Percentiles rank a stretch among this genome's conserved stretches.
Conservation (phyloP, 164 flowering plant species). For the Stephania yunnanensis region DNA sequence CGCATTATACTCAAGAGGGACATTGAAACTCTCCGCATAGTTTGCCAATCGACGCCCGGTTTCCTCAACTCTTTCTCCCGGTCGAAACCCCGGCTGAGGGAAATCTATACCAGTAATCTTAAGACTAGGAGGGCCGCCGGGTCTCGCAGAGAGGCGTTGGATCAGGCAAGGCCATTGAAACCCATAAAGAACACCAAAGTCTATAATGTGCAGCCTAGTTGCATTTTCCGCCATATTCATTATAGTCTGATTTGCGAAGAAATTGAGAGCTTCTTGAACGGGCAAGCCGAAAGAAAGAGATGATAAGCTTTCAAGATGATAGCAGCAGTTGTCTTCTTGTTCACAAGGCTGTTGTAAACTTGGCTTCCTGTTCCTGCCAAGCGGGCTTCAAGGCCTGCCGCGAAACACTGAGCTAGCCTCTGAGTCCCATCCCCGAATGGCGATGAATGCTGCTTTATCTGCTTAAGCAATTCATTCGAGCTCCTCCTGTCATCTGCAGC, state of each 20-base stretch:
- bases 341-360: slow-evolving; percentile 45
- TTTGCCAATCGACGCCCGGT: slow-evolving; percentile 63
- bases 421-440: slow-evolving; percentile 78
- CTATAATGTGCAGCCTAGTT: slow-evolving; percentile 59
- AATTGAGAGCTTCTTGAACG: slow-evolving; percentile 64
- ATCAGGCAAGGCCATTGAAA: slow-evolving; percentile 89
- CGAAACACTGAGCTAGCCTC: slow-evolving; percentile 71
- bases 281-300: slow-evolving; percentile 60
- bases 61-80: slow-evolving; percentile 71
- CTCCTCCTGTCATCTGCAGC: slow-evolving; percentile 67
- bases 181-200: slow-evolving; percentile 83
- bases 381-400: slow-evolving; percentile 83
- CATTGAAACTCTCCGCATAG: slow-evolving; percentile 61
- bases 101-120: slow-evolving; percentile 82
- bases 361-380: slow-evolving; percentile 86
- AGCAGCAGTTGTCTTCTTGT: slow-evolving; percentile 51
- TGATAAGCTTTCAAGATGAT: slow-evolving; percentile 70
- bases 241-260: slow-evolving; percentile 51
- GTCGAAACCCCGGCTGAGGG: slow-evolving; percentile 85
- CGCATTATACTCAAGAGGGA: slow-evolving; percentile 69
- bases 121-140: slow-evolving; percentile 73
- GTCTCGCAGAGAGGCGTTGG: slow-evolving; percentile 46
- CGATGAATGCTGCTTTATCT: slow-evolving; percentile 71
- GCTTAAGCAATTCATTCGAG: slow-evolving; percentile 60
- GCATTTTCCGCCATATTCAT: slow-evolving; percentile 26